Evolutionary conservation across 768 basidiomycete genomes (phyloP), one percentile per base, ranked within the genome.

Genomic region (Trametes maxima): DNA sequence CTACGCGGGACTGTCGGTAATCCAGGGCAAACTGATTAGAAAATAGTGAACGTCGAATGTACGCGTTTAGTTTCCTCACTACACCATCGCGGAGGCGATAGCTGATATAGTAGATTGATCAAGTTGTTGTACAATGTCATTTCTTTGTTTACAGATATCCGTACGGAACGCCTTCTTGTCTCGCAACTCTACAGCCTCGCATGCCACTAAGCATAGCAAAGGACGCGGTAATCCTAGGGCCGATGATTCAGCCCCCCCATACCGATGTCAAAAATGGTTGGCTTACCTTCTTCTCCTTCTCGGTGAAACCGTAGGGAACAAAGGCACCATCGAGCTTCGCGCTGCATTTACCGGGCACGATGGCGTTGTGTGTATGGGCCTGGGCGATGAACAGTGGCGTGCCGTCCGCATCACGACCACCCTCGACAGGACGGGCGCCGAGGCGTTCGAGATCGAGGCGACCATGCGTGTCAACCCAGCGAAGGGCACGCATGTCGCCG

Each of bases 311-410:
- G 56, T 80, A 83, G 3, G 87, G 78, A 51, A 90, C 82, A 63
- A 81, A 85, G 14, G 63, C 65, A 77, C 83, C 85, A 56, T 85
- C 80, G 48, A 81, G 73, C 42, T 78, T 78, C 67, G 79, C 77
- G 65, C 82, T 81, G 33, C 79, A 79, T 72, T 90, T 90, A n/a
- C 88, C 89, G 6, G 88, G 86, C 68, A 85, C 80, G 36, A 80
- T 76, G 10, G 77, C 80, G 21, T 74, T 76, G 13, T 82, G 74
- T 74, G 86, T 69, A 12, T 77, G 75, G 3, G 86, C 89, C 66
- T 84, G 80, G 5, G 82, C 85, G 57, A 92, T 76, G 71, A 82
- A 90, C 17, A 89, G 75, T 7, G 76, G 78, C 1, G 79, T 76
- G n/a, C 87, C 87, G 59, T 86, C 79, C 14, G 78, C 75, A 69